A percentile compares a stretch with the other conserved stretches of the same genome.
These are phyloP conservation scores for Platanthera zijinensis DNA, from an alignment of 106 monocot genomes.

Conservation along the genomic window DNA sequence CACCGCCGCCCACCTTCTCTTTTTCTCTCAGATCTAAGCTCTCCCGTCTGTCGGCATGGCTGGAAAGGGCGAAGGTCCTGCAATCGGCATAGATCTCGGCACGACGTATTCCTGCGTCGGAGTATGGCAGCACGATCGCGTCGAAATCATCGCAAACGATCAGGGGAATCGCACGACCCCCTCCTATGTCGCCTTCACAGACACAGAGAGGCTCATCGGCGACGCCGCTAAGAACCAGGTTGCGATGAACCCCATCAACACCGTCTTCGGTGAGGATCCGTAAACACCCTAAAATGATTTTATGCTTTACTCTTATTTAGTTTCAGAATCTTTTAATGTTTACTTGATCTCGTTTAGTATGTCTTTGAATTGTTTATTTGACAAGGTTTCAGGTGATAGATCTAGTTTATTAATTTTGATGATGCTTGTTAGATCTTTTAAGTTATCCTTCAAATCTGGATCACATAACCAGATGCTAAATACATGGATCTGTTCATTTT, in stretches of 20 bases:
- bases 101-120: conserved; percentile 66
- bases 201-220: conserved; percentile 66
- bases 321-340: no score
- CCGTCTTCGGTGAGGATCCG: conserved; percentile 51
- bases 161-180: conserved; percentile 69
- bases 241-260: conserved; percentile 76
- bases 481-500: no score
- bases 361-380: no score
- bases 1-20: background rate
- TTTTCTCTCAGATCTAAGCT: background rate
- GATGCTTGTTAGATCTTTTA: no score
- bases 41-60: conserved; percentile 10
- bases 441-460: no score
- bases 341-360: no score
- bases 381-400: no score
- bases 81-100: conserved; percentile 67
- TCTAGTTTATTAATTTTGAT: no score
- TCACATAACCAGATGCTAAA: no score
- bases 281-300: no score
- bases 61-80: conserved; percentile 49
- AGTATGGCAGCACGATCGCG: conserved; percentile 66
- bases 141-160: conserved; percentile 71
- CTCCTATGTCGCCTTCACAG: conserved; percentile 68
- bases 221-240: conserved; percentile 83
- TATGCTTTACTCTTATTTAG: no score